A percentile compares a stretch with the other conserved stretches of the same genome.
phyloP scores from a whole-genome alignment of 2,329 filamentous ascomycete species.

The Leptosphaerulina australis region DNA sequence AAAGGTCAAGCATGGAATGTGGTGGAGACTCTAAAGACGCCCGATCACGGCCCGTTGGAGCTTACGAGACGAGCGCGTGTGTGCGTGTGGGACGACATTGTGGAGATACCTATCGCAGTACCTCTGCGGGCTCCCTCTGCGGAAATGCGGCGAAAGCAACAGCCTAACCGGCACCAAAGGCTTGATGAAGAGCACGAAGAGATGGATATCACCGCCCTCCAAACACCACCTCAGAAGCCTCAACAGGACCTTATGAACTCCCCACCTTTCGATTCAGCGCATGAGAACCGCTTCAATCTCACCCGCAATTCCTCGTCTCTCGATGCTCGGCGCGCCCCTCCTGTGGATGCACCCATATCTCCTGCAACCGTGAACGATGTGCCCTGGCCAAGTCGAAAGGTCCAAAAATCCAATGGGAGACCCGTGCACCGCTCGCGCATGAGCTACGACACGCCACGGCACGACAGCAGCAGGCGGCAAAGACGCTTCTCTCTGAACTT shows the following conservation, averaged over 20 bases:
- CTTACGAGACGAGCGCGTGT: constrained; percentile 88
- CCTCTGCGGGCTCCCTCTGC: constrained; percentile 83
- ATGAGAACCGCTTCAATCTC: constrained; percentile 56
- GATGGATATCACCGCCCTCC: constrained; percentile 82
- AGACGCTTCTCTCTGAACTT: constrained; percentile 54
- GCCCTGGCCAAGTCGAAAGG: constrained; percentile 33
- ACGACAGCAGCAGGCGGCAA: constrained; percentile 35
- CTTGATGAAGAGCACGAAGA: constrained; percentile 71
- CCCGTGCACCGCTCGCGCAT: constrained; percentile 46
- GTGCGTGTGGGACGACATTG: constrained; percentile 96
- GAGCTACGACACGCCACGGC: constrained; percentile 51
- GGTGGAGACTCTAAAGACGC: constrained; percentile 91
- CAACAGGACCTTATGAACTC: constrained; percentile 70
- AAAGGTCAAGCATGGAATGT: constrained; percentile 99
- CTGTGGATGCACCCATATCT: constrained; percentile 29
- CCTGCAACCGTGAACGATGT: constrained; percentile 46
- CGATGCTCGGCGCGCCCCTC: constrained; percentile 41
- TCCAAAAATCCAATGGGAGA: constrained; percentile 22
- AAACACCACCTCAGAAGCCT: constrained; percentile 59
- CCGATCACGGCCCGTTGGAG: constrained; percentile 91
- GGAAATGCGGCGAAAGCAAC: constrained; percentile 76
- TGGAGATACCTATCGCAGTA: constrained; percentile 93
- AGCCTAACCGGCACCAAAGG: constrained; percentile 38
- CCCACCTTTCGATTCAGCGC: constrained; percentile 54
- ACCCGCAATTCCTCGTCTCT: constrained; percentile 54